These are phyloP conservation scores for Trichothecium roseum DNA, from an alignment of 2,329 filamentous ascomycete species.

Conservation along the genomic window DNA sequence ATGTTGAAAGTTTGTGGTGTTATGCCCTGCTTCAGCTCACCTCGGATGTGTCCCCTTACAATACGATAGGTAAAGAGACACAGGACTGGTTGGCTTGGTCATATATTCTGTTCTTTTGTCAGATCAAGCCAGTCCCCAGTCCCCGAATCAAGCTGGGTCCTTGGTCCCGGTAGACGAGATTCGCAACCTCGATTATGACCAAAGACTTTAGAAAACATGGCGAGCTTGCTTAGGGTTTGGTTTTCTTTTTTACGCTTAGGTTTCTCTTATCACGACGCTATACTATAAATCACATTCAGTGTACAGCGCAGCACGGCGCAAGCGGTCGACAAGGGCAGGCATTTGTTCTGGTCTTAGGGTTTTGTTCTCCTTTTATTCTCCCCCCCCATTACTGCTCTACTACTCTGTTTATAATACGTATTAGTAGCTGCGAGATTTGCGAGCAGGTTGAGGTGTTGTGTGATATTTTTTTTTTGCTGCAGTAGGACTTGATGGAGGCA, in stretches of 20 bases:
- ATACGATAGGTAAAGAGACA: too few relatives aligned
- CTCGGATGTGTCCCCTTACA: too few relatives aligned
- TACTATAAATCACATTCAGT: constrained; percentile 21
- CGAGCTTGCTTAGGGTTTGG: neutral
- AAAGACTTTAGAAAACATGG: neutral
- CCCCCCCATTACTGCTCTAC: too few relatives aligned
- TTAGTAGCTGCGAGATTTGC: too few relatives aligned
- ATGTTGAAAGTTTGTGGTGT: too few relatives aligned
- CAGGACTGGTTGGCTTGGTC: neutral
- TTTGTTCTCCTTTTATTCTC: constrained; percentile 11
- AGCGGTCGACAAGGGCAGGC: constrained; percentile 24
- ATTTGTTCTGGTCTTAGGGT: constrained; percentile 23
- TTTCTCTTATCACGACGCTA: constrained; percentile 21
- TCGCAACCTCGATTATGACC: neutral
- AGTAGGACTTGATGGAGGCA: too few relatives aligned
- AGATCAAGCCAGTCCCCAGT: neutral
- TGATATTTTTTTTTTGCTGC: too few relatives aligned
- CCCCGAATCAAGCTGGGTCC: too few relatives aligned
- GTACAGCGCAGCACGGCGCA: constrained; percentile 29
- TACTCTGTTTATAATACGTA: constrained; percentile 4
- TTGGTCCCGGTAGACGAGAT: neutral
- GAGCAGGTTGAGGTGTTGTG: too few relatives aligned
- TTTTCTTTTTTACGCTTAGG: constrained; percentile 16
- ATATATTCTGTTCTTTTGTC: neutral
- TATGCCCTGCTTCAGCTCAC: too few relatives aligned